A percentile compares a stretch with the other conserved stretches of the same genome.
Conservation (phyloP, 2,329 filamentous ascomycete species). For the Teratosphaeria epicoccoides region DNA sequence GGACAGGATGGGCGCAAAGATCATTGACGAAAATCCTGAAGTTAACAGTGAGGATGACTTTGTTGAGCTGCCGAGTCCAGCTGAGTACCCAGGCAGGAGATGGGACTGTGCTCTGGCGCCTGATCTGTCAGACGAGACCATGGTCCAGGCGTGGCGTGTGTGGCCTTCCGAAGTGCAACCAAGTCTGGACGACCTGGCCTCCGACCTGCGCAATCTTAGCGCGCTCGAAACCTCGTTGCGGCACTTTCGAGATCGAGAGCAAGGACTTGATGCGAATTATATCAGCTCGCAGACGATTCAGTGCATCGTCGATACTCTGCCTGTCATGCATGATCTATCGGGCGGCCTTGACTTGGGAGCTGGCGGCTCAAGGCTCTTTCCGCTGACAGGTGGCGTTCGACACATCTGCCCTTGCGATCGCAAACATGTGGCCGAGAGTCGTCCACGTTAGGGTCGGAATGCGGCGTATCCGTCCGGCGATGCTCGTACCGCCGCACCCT, state of each 20-base stretch:
- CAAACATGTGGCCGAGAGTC: neutral
- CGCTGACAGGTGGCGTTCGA: neutral
- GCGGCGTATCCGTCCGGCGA: neutral
- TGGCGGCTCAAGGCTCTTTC: neutral
- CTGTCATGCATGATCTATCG: neutral
- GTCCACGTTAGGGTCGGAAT: neutral
- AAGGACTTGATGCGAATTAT: neutral
- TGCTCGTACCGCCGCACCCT: neutral
- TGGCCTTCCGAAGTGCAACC: slow-evolving; percentile 7
- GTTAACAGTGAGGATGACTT: neutral
- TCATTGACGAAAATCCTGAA: neutral
- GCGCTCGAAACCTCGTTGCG: slow-evolving; percentile 7
- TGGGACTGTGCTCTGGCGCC: neutral
- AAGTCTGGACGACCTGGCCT: slow-evolving; percentile 7
- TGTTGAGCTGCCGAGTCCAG: neutral
- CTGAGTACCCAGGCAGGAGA: neutral
- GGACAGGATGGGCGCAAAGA: slow-evolving; percentile 4
- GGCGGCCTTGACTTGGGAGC: neutral
- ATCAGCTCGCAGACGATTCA: neutral
- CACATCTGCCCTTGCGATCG: neutral
- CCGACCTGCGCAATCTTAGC: slow-evolving; percentile 8
- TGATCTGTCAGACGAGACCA: neutral
- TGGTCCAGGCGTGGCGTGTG: neutral
- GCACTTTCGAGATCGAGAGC: neutral
- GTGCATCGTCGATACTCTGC: neutral